Percentiles rank a stretch among this genome's conserved stretches.
phyloP scores from a whole-genome alignment of 108 stramenopile genomes.

The Aureococcus anophagefferens region DNA sequence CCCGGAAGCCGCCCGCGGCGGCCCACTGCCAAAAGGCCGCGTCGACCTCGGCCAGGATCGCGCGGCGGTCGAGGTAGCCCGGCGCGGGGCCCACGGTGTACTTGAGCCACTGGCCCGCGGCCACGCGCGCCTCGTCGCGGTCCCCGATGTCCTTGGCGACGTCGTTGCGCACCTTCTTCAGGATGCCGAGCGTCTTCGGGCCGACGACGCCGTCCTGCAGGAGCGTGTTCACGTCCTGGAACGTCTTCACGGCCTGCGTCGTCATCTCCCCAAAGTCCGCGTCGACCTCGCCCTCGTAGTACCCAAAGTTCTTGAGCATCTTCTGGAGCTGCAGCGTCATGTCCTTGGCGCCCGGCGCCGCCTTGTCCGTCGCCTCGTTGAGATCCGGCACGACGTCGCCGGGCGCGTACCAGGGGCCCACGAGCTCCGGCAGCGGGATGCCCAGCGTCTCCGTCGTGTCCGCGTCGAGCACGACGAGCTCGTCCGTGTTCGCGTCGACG shows the following conservation, averaged over 20 bases:
- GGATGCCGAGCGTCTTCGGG: neutral
- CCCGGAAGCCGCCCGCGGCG: neutral
- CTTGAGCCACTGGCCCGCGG: neutral
- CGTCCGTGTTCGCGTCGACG: neutral
- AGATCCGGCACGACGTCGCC: no score
- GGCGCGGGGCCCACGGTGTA: neutral
- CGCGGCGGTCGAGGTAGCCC: neutral
- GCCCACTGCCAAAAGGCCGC: neutral
- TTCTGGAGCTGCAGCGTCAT: neutral
- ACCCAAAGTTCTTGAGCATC: neutral
- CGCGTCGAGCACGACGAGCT: neutral
- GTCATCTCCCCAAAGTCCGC: neutral
- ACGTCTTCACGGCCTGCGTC: neutral
- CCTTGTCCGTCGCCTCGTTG: no score
- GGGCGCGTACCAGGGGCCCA: neutral
- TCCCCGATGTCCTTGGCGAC: neutral
- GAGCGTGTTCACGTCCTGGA: neutral
- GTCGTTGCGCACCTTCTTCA: neutral
- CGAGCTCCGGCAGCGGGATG: neutral
- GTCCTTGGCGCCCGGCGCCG: no score
- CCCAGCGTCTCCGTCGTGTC: neutral
- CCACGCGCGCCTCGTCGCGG: no score
- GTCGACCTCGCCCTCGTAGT: slow-evolving; percentile 1
- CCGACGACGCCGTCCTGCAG: neutral
- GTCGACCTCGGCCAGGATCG: neutral